A percentile compares a stretch with the other conserved stretches of the same genome.
Conservation (phyloP, 2,329 filamentous ascomycete species). For the Alternaria tenuissima region DNA sequence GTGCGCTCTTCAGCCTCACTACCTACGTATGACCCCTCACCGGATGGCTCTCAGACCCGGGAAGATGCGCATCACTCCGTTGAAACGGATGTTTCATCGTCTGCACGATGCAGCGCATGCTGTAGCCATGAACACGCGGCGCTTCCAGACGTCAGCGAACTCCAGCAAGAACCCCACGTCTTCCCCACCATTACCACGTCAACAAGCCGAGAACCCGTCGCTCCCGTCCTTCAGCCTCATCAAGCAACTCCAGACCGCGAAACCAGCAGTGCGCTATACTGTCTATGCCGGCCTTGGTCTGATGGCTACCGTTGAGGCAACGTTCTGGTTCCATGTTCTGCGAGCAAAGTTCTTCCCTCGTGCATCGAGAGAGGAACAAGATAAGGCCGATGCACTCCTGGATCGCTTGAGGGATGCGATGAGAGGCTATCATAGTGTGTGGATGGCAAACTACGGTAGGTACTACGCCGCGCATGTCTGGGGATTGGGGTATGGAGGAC, state of each 20-base stretch:
- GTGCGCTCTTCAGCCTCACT: neutral
- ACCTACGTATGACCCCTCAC: neutral
- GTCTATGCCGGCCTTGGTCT: neutral
- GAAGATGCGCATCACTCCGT: neutral
- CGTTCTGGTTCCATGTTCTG: no score
- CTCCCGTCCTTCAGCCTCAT: constrained; percentile 26
- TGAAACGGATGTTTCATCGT: neutral
- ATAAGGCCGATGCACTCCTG: no score
- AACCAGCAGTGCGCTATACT: constrained; percentile 32
- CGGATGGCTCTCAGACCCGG: neutral
- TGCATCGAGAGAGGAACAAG: no score
- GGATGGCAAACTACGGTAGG: no score
- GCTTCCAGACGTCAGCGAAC: neutral
- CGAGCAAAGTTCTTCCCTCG: no score
- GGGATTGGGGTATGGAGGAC: no score
- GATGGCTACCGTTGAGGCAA: no score
- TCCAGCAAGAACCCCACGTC: neutral
- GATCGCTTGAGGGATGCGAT: no score
- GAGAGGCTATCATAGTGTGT: no score
- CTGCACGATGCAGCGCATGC: neutral
- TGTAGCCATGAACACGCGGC: neutral
- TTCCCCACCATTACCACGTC: neutral
- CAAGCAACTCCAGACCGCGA: constrained; percentile 24
- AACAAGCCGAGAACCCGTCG: constrained; percentile 5
- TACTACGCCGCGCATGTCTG: no score